Evolutionary conservation across 805 yeast species (phyloP), one percentile per base, ranked within the genome.

Genomic region (Hanseniaspora taiwanica): DNA sequence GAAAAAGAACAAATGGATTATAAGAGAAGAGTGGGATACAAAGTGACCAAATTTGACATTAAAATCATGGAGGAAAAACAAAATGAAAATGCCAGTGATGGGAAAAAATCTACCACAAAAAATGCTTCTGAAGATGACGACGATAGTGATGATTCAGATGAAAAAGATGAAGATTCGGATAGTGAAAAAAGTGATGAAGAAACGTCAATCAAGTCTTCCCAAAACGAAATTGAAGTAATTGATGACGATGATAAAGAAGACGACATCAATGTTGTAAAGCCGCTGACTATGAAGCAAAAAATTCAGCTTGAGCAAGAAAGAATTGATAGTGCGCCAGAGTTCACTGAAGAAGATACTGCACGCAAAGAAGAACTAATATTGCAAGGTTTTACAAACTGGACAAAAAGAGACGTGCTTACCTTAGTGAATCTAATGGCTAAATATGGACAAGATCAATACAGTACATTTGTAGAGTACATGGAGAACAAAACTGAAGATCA

Each of bases 391-490:
- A 69, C 68, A 14, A 65, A 65, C 38, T 82, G 91, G 91, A 68
- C 80, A 2, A 71, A 79, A 54, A 67, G 91, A 44, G 93, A 82
- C 51, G 79, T 81, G 49, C 71, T 83, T 33, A 72, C 75, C 40
- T 81, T 76, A 49, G 66, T 81, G 33, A 86, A 78, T 50, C 76
- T 77, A 8, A 69, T 77, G 52, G 83, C 82, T 1, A 76, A 71
- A 45, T 72, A 63, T 54, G 91, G 93, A 0, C 65, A 83, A 35
- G 62, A 66, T 8, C 64, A 71, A 27, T 65, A 62, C 41, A 59
- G 54, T 9, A 56, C 63, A 35, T 79, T 82, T 31, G 65, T 81
- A 1, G 55, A 63, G 20, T 70, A 75, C 12, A 60, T 81, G 40
- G 74, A 75, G 13, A 68, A 71, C 24, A 78, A 80, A 48, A 63